A percentile compares a stretch with the other conserved stretches of the same genome.
These are phyloP conservation scores for Echium plantagineum DNA, from an alignment of 257 asterid genomes.

Conservation along the genomic window DNA sequence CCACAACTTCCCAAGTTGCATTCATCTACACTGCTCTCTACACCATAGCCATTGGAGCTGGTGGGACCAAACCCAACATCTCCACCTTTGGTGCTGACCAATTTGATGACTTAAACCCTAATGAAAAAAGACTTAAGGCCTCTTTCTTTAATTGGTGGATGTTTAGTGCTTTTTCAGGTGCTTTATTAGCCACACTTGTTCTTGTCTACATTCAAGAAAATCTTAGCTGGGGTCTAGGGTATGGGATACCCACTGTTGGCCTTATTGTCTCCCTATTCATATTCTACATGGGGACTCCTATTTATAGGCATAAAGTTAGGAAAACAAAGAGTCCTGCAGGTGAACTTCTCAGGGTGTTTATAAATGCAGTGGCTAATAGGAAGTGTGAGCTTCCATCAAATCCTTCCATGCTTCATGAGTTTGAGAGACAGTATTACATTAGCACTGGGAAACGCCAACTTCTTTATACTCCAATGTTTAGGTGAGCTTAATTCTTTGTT, in stretches of 20 bases:
- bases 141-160: slow-evolving; percentile 97
- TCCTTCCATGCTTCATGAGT: slow-evolving; percentile 50
- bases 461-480: slow-evolving; percentile 45
- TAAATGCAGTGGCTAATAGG: slow-evolving; percentile 39
- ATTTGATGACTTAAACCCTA: slow-evolving; percentile 58
- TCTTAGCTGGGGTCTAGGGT: slow-evolving; percentile 75
- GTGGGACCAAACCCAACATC: slow-evolving; percentile 85
- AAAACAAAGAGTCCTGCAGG: slow-evolving; percentile 46
- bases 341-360: slow-evolving; percentile 40
- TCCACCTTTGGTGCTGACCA: slow-evolving; percentile 93
- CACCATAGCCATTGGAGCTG: slow-evolving; percentile 73
- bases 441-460: slow-evolving; percentile 48
- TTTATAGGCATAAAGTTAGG: slow-evolving; percentile 63
- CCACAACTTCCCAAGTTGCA: slow-evolving; percentile 41
- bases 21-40: slow-evolving; percentile 74
- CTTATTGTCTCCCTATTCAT: slow-evolving; percentile 41
- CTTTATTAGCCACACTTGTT: slow-evolving; percentile 57
- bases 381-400: slow-evolving; percentile 28
- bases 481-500: slow-evolving; percentile 25
- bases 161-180: slow-evolving; percentile 74
- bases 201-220: slow-evolving; percentile 82
- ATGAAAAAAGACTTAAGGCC: slow-evolving; percentile 54
- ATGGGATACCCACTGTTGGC: slow-evolving; percentile 69
- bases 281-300: slow-evolving; percentile 58
- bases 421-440: slow-evolving; percentile 40